Base-by-base conservation (phyloP, 2,329 filamentous ascomycete genomes). In the Fusarium sp. region DNA sequence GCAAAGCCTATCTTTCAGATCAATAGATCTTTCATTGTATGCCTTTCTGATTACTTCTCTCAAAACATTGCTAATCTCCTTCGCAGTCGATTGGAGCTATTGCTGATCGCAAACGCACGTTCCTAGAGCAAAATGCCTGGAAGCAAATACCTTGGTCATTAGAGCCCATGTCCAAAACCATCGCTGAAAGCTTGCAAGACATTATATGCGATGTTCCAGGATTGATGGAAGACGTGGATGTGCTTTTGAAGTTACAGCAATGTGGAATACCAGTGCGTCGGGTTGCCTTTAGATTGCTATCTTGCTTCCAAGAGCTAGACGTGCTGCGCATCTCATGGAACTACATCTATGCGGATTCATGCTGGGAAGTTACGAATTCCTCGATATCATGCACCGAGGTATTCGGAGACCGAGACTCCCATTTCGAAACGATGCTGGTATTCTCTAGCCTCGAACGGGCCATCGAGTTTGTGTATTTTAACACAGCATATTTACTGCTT, bases 11-110 rank as follows among this genome's bases (percentile, higher is more conserved):
- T 54, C 17, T 8, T 54, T 5, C 51, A 37, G 14, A 27, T 49
- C 30, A 54, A 54, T 8, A 35, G 43, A 22, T 37, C 51, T n/a
- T 54, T 54, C 7, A 37, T 54, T 35, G 51, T 54, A n/a, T 14
- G n/a, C 0, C 0, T 0, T 7, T 5, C 6, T 5, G 10, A 13
- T 3, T 10, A 25, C 15, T 10, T 20, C 7, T 5, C 7, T 7
- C 7, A 0, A 11, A 0, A 11, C 19, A 7, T 5, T 4, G 3
- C 43, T 37, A n/a, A 54, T 32, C 19, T 7, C 1, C 0, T 4
- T 19, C 4, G 4, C 14, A 37, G 51, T 48, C 51, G 0, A 54
- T 49, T 3, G 51, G 51, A 1, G 51, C 51, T 10, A 49, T 54
- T n/a, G 43, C 30, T 17, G 33, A 49, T 3, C 51, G 51, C 13